These are phyloP conservation scores for Knoxdaviesia proteae DNA, from an alignment of 2,329 filamentous ascomycete species.

Conservation along the genomic window DNA sequence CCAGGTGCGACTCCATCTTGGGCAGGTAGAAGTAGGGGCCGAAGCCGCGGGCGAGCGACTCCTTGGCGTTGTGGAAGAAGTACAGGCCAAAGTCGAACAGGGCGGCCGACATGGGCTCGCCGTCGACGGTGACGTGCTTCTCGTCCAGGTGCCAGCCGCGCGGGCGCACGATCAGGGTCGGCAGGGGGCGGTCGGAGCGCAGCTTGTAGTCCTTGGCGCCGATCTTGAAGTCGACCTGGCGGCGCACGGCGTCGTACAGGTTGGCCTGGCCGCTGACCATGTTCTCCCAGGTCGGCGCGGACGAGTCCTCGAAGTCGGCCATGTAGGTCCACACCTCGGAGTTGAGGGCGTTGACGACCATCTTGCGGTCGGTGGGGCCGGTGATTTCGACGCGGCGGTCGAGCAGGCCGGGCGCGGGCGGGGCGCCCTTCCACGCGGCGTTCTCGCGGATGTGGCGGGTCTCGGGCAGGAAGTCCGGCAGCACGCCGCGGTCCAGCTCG, in stretches of 20 bases:
- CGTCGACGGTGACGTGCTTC: conserved; percentile 92
- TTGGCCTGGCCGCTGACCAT: conserved; percentile 98
- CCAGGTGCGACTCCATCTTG: conserved; percentile 95
- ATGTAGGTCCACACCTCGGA: conserved; percentile 97
- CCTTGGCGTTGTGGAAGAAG: conserved; percentile 94
- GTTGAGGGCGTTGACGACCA: conserved; percentile 96
- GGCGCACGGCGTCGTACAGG: conserved; percentile 86
- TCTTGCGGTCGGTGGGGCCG: conserved; percentile 91
- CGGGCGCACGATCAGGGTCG: conserved; percentile 83
- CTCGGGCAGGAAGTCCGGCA: conserved; percentile 90
- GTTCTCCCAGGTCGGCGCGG: conserved; percentile 93
- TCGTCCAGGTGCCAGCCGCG: conserved; percentile 97
- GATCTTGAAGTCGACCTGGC: conserved; percentile 89
- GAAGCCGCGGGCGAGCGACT: conserved; percentile 62
- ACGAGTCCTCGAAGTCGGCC: conserved; percentile 97
- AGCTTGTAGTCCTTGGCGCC: conserved; percentile 95
- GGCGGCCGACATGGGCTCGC: conserved; percentile 77
- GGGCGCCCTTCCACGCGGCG: conserved; percentile 78
- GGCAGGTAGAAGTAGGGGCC: conserved; percentile 97
- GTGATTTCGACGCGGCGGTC: conserved; percentile 95
- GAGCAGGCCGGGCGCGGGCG: conserved; percentile 76
- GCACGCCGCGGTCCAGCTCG: conserved; percentile 72
- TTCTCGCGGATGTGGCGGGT: conserved; percentile 91
- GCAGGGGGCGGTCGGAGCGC: conserved; percentile 63
- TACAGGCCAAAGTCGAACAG: conserved; percentile 97